Evolutionary conservation across 768 basidiomycete genomes (phyloP), one percentile per base, ranked within the genome.

Genomic region (Mycena sanguinolenta): DNA sequence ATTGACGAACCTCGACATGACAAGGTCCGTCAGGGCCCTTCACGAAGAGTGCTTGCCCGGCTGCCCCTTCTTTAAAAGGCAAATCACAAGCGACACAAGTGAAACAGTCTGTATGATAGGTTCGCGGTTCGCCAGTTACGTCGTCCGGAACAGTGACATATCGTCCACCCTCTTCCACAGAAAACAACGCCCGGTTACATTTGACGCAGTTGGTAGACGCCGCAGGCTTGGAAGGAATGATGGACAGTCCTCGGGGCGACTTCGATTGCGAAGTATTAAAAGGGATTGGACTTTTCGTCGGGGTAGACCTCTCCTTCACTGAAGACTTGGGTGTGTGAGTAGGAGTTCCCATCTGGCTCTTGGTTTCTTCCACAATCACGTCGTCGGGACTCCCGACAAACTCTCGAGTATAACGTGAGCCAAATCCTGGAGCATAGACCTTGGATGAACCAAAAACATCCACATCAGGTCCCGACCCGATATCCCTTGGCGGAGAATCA

Each of bases 61-160:
- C 86, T 58, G 81, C 81, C 39, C 82, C 82, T 76, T 92, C 92
- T 70, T 86, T 87, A 74, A 96, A 94, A 12, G 84, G 76, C 21
- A 87, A 85, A 52, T 88, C 82, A 74, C 94, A 96, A 25, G 91
- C 81, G 25, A 78, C 82, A 75, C 94, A 96, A 61, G 86, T 88
- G 79, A 96, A 95, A 77, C 94, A 96, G 50, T 89, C 86, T 4
- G 87, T 84, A 73, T 96, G 94, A 74, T 92, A 95, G 25, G 86
- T 84, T 77, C 86, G 86, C n/a, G 89, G 85, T 27, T 82, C 80
- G 21, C 82, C 84, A 52, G 82, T 80, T 17, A 82, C 84, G 38
- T 83, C 81, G 65, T 86, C 88, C 9, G 93, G 92, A 32, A 94
- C 87, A 2, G 92, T 92, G 36, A 95, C 88, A 78, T 90, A 95